Base-by-base conservation (phyloP, 2,329 filamentous ascomycete genomes). In the Xylariaceae sp. region DNA sequence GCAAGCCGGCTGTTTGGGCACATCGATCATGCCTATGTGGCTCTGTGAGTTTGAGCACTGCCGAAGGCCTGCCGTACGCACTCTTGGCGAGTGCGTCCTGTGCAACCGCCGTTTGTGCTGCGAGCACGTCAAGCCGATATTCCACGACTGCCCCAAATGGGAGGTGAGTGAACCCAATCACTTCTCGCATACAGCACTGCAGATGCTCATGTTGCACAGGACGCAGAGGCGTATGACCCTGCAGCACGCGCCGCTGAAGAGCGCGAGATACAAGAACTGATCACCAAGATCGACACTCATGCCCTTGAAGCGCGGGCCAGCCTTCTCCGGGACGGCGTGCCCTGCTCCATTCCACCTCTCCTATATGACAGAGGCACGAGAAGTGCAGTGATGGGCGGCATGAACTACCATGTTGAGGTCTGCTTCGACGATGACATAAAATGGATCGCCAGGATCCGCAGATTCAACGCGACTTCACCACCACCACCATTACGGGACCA, bases 391-490 rank as follows among this genome's bases (percentile, higher is more conserved):
- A 67, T 68, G 58, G 62, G 61, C 2, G 59, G 61, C 3, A 63
- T 60, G 57, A 66, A 68, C 40, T 68, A 60, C 42, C 60, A 68
- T 38, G 41, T 63, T 25, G 55, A 62, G 23, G 44, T 68, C 31
- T 36, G 31, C 5, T 69, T 69, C 38, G 53, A 63, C 5, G 64
- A 68, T 42, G 59, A 59, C 25, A 39, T 62, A 17, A 50, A 39
- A 29, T 68, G 63, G 65, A 50, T 68, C 2, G 60, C 60, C 13
- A 56, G 64, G 10, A 56, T 67, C 30, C 60, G 58, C 31, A 56
- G 58, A 38, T 52, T 45, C 36, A 63, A 65, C 35, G 54, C 55
- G n/a, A 60, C 55, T 14, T 61, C 60, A 2, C 60, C 62, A n/a
- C 60, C 55, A 1, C 9, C 44, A 26, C 47, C 34, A 22, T 14